These are phyloP conservation scores for Ganoderma multipileum DNA, from an alignment of 1,284 basidiomycete species.

Conservation along the genomic window DNA sequence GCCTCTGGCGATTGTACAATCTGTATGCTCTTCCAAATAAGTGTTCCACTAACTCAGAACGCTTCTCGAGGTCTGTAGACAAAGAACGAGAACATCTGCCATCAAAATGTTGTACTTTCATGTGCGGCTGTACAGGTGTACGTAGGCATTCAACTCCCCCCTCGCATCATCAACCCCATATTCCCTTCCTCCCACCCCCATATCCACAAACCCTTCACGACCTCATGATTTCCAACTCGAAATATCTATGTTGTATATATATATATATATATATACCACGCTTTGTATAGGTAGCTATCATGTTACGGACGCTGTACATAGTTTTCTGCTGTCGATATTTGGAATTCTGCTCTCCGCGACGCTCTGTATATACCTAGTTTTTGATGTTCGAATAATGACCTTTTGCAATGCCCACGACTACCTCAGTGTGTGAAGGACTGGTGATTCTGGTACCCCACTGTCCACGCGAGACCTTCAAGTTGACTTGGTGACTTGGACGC, in stretches of 20 bases:
- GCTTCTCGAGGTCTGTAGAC: conserved; percentile 2
- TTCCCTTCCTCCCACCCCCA: not conserved
- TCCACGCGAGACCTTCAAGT: too few relatives aligned
- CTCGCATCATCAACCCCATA: conserved; percentile 3
- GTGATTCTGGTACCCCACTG: too few relatives aligned
- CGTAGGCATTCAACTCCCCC: conserved; percentile 4
- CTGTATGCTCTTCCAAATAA: conserved; percentile 6
- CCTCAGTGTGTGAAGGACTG: not conserved
- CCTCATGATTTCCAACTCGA: not conserved
- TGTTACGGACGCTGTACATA: conserved; percentile 12
- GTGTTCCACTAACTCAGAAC: not conserved
- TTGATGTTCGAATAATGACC: conserved; percentile 22
- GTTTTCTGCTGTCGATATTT: conserved; percentile 20
- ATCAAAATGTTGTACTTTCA: conserved; percentile 14
- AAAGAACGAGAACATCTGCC: not conserved
- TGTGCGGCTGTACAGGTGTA: conserved; percentile 8
- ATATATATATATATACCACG: conserved; percentile 26
- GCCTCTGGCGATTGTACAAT: conserved; percentile 10
- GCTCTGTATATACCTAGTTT: conserved; percentile 22
- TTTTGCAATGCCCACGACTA: not conserved
- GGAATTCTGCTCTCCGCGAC: conserved; percentile 18
- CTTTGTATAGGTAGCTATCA: conserved; percentile 18
- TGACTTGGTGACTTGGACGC: too few relatives aligned
- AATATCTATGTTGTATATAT: conserved; percentile 34
- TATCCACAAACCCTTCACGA: not conserved